Evolutionary conservation across 495 filamentous ascomycete species (phyloP).

Genomic region (Recurvomyces mirabilis): DNA sequence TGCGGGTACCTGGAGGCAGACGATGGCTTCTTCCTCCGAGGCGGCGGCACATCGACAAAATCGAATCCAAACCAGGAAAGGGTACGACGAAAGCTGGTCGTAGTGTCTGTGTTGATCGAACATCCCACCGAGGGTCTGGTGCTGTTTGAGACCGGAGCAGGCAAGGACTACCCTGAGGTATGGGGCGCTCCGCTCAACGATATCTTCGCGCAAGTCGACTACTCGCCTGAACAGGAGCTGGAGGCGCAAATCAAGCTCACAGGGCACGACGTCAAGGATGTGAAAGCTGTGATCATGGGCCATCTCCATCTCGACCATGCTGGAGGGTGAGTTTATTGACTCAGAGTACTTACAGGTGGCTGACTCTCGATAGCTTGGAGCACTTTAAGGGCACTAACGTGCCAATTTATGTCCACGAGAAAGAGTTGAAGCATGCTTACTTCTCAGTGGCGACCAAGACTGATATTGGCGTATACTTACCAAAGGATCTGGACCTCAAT

Average conservation of each 20-base stretch:
- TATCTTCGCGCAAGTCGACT: conserved; percentile 35
- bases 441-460: conserved; percentile 36
- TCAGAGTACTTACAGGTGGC: too few species aligned
- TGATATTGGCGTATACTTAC: conserved; percentile 34
- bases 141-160: conserved; percentile 41
- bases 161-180: conserved; percentile 34
- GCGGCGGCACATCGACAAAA: too few species aligned
- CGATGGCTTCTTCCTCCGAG: too few species aligned
- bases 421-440: conserved; percentile 39
- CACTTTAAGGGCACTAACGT: conserved; percentile 33
- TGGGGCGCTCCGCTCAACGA: conserved; percentile 31
- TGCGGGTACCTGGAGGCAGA: too few species aligned
- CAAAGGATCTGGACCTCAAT: conserved; percentile 26
- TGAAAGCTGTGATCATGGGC: conserved; percentile 42
- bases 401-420: conserved; percentile 42
- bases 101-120: too few species aligned
- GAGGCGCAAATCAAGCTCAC: conserved; percentile 36
- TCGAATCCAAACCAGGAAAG: too few species aligned
- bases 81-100: too few species aligned
- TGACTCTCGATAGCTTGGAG: too few species aligned
- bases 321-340: too few species aligned
- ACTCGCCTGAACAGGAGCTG: conserved; percentile 32
- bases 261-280: conserved; percentile 40
- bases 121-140: conserved; percentile 40
- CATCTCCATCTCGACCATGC: conserved; percentile 47